Base-by-base conservation (phyloP, 495 filamentous ascomycete genomes). In the Glarea lozoyensis region DNA sequence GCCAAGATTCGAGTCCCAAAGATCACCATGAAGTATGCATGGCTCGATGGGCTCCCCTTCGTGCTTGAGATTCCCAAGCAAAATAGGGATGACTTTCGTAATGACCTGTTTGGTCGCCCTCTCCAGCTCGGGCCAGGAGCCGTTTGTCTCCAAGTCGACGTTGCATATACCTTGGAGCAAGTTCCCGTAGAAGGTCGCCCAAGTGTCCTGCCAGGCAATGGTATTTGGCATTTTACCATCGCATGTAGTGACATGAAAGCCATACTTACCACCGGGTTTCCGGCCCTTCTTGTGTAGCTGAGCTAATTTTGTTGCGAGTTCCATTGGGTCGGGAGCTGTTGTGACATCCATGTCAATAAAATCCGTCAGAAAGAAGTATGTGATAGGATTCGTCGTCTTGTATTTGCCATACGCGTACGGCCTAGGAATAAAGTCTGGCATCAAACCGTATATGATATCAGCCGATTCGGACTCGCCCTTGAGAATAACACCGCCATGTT, bases 251-350 rank as follows among this genome's bases (percentile, higher is more conserved):
- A 62, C 43, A 37, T 65, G 64, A 44, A 74, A 76, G 0, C 72
- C 71, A 42, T 72, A 78, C 40, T 67, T 67, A 0, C 67, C 69
- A 11, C 53, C 68, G 0, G 71, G 73, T 2, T 69, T 70, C 10
- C 29, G 35, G 29, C 55, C 58, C n/a, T 50, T 57, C 31, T 56
- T 41, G 41, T 76, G 72, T 3, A 77, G 57, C 3, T 46, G 29
- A 10, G 69, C 61, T 1, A 78, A 46, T 4, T 57, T 56, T 2
- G 53, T 43, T 39, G 50, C 52, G 37, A 77, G 69, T 17, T 55
- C 43, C 0, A 43, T 29, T 17, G 68, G 67, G 5, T 74, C 63
- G 7, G 72, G 68, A 7, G 25, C 25, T 22, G 23, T 40, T 27
- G 18, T 16, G 13, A 37, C 13, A 1, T 10, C 9, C 43, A 41